Evolutionary conservation across 768 basidiomycete species (phyloP).

Genomic region (Pisolithus orientalis): DNA sequence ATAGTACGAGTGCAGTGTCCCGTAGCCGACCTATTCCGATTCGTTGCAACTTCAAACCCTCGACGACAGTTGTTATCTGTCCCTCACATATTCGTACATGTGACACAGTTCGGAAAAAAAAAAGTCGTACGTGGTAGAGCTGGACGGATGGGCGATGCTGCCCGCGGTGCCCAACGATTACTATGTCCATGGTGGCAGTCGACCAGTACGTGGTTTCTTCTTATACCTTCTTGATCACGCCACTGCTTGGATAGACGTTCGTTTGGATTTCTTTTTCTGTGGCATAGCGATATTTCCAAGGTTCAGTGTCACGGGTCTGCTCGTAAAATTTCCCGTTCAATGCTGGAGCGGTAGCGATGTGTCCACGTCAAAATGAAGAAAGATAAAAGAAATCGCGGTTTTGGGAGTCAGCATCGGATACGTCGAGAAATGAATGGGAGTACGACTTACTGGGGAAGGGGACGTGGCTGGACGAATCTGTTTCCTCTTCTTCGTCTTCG

Average conservation of each 20-base stretch:
- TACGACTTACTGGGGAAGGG: conserved; percentile 23
- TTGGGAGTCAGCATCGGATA: conserved; percentile 3
- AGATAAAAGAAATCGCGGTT: not conserved
- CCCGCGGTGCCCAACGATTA: too few species aligned
- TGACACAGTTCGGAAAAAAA: too few species aligned
- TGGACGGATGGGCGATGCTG: too few species aligned
- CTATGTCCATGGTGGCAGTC: not conserved
- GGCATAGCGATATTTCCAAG: conserved; percentile 27
- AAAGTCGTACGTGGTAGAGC: too few species aligned
- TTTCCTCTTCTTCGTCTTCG: conserved; percentile 15
- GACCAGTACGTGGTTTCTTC: not conserved
- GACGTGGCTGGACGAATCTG: conserved; percentile 3
- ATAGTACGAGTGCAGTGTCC: not conserved
- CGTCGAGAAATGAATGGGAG: not conserved
- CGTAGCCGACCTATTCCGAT: too few species aligned
- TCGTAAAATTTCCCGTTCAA: conserved; percentile 17
- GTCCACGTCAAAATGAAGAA: not conserved
- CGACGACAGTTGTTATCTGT: too few species aligned
- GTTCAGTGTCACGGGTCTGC: conserved; percentile 5
- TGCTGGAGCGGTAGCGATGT: conserved; percentile 4
- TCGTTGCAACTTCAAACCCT: too few species aligned
- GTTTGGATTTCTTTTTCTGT: conserved; percentile 24
- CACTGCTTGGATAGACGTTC: conserved; percentile 19
- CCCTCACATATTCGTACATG: too few species aligned
- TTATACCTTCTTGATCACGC: conserved; percentile 1